Conservation (phyloP, 192 early-diverging fungal species). For the Phlyctochytrium planicorne region DNA sequence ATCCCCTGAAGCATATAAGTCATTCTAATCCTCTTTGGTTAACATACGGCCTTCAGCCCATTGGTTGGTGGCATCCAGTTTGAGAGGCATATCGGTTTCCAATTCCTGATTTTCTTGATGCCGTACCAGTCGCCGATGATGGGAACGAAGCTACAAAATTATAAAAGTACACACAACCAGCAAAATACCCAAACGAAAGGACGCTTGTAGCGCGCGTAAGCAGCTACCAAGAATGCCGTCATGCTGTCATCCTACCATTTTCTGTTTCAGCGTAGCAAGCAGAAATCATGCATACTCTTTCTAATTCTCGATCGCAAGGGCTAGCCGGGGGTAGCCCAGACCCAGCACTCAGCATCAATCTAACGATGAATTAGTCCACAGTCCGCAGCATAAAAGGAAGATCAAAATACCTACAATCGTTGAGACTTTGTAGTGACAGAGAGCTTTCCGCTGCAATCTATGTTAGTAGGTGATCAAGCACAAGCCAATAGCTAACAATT, state of each 20-base stretch:
- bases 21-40: not conserved
- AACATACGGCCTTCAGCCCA: not conserved
- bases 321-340: not conserved
- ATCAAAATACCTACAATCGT: too few species aligned
- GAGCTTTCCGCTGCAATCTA: not conserved
- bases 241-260: not conserved
- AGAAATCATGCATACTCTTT: not conserved
- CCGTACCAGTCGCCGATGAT: not conserved
- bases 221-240: not conserved
- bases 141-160: not conserved
- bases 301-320: not conserved
- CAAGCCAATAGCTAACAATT: not conserved
- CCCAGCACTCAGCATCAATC: not conserved
- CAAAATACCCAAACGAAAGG: not conserved
- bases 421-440: too few species aligned
- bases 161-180: not conserved
- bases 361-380: too few species aligned
- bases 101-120: not conserved
- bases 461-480: too few species aligned
- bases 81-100: not conserved
- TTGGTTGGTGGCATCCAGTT: not conserved
- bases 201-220: not conserved
- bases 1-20: too few species aligned
- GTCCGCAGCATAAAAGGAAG: too few species aligned
- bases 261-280: not conserved